phyloP scores from a whole-genome alignment of 768 basidiomycete species.

The Termitomyces sp. region DNA sequence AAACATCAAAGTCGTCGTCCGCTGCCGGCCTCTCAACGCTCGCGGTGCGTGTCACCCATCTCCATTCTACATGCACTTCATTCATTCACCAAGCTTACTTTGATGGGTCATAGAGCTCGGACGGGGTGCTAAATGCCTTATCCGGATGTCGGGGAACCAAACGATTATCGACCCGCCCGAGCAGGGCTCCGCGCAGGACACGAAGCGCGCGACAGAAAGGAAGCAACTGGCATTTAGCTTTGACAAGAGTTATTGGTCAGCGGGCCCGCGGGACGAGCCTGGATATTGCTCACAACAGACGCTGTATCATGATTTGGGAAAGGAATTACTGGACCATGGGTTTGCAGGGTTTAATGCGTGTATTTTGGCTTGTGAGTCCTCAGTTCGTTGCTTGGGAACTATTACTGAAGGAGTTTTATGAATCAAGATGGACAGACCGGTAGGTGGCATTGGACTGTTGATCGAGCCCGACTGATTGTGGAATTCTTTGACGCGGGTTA shows the following conservation, averaged over 20 bases:
- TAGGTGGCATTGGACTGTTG: constrained; percentile 28
- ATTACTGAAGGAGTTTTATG: not conserved
- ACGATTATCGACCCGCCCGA: constrained; percentile 92
- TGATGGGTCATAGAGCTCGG: constrained; percentile 60
- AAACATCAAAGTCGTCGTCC: constrained; percentile 89
- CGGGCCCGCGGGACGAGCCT: constrained; percentile 83
- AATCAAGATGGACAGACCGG: constrained; percentile 76
- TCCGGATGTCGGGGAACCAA: constrained; percentile 93
- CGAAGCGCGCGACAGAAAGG: constrained; percentile 83
- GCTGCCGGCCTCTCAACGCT: constrained; percentile 95
- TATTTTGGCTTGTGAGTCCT: constrained; percentile 91
- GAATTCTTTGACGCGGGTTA: constrained; percentile 19
- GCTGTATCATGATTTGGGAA: constrained; percentile 89
- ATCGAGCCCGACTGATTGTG: constrained; percentile 1
- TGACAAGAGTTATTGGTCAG: constrained; percentile 98
- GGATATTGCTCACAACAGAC: constrained; percentile 93
- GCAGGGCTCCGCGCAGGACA: constrained; percentile 54
- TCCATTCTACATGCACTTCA: not conserved
- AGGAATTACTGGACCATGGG: constrained; percentile 90
- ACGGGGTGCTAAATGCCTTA: constrained; percentile 88
- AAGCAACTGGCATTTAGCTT: constrained; percentile 90
- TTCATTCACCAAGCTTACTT: not conserved
- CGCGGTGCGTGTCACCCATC: constrained; percentile 58
- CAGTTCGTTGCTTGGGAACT: not conserved
- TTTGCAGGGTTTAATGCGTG: constrained; percentile 98